Evolutionary conservation across 1,139 yeast genomes (phyloP).

Genomic region (Geotrichum candidum): DNA sequence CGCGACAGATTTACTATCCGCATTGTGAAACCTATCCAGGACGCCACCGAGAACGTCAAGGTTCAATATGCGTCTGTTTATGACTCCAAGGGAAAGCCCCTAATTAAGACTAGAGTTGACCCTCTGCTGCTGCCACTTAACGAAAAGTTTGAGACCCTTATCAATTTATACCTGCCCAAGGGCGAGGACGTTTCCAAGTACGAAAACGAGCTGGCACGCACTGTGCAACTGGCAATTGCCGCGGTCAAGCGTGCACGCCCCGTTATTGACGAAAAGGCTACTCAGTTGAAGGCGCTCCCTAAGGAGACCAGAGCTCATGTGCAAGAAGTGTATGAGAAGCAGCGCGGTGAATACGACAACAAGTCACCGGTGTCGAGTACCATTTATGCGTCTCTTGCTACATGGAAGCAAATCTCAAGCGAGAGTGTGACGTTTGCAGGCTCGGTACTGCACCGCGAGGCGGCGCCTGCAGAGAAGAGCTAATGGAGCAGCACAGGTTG

Average conservation of each 20-base stretch:
- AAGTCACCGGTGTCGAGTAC: conserved; percentile 20
- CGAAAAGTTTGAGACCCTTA: conserved; percentile 43
- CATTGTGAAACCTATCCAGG: conserved; percentile 32
- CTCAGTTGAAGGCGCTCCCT: conserved; percentile 25
- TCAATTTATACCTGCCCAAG: conserved; percentile 46
- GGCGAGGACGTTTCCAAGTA: conserved; percentile 37
- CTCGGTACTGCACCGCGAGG: conserved; percentile 9
- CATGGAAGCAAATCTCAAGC: conserved; percentile 22
- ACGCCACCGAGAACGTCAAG: conserved; percentile 31
- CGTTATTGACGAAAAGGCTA: conserved; percentile 27
- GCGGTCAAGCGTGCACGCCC: conserved; percentile 35
- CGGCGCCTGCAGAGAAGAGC: neutral
- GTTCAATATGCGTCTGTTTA: conserved; percentile 36
- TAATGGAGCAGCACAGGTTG: neutral
- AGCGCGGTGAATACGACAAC: conserved; percentile 25
- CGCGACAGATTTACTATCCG: conserved; percentile 27
- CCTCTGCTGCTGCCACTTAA: conserved; percentile 60
- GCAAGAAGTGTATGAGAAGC: conserved; percentile 28
- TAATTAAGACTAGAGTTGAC: conserved; percentile 55
- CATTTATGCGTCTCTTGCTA: conserved; percentile 22
- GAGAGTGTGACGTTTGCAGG: conserved; percentile 21
- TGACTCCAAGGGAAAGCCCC: conserved; percentile 56
- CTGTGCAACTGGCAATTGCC: conserved; percentile 30
- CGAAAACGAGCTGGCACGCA: conserved; percentile 29
- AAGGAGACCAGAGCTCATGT: conserved; percentile 27